Evolutionary conservation across 805 yeast species (phyloP).

Genomic region (Monosporozyma unispora): DNA sequence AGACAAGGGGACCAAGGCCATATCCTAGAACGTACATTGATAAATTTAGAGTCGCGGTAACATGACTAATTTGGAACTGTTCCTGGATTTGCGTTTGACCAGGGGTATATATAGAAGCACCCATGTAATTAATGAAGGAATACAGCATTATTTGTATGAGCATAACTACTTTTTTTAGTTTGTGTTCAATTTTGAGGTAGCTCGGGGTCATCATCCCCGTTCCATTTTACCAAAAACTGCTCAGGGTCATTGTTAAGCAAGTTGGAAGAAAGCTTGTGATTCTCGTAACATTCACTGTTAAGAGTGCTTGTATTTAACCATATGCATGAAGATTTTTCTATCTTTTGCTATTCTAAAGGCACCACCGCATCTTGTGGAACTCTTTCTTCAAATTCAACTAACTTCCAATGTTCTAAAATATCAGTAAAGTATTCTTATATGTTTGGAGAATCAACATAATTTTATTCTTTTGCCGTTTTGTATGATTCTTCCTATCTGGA

Average conservation of each 20-base stretch:
- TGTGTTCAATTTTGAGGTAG: slow-evolving; percentile 49
- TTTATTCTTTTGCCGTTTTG: neutral
- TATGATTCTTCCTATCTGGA: too few species aligned
- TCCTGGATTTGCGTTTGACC: slow-evolving; percentile 35
- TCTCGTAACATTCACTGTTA: neutral
- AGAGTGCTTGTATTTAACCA: neutral
- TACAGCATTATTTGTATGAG: slow-evolving; percentile 34
- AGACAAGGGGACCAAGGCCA: slow-evolving; percentile 49
- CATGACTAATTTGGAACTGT: slow-evolving; percentile 37
- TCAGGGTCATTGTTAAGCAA: slow-evolving; percentile 9
- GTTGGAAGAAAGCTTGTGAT: neutral
- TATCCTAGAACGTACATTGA: slow-evolving; percentile 50
- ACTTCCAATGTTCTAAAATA: slow-evolving; percentile 11
- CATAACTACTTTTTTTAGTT: slow-evolving; percentile 31
- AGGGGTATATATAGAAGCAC: slow-evolving; percentile 47
- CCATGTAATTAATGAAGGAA: slow-evolving; percentile 45
- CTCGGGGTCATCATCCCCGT: slow-evolving; percentile 40
- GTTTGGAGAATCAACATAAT: neutral
- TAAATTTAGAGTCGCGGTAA: slow-evolving; percentile 41
- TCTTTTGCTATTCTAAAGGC: neutral
- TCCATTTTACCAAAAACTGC: slow-evolving; percentile 17
- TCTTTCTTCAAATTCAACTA: slow-evolving; percentile 7
- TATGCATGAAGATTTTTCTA: neutral
- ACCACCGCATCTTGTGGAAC: neutral
- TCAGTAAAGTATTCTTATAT: slow-evolving; percentile 18